These are phyloP conservation scores for Diplodia sapinea DNA, from an alignment of 2,329 filamentous ascomycete genomes.

Conservation along the genomic window DNA sequence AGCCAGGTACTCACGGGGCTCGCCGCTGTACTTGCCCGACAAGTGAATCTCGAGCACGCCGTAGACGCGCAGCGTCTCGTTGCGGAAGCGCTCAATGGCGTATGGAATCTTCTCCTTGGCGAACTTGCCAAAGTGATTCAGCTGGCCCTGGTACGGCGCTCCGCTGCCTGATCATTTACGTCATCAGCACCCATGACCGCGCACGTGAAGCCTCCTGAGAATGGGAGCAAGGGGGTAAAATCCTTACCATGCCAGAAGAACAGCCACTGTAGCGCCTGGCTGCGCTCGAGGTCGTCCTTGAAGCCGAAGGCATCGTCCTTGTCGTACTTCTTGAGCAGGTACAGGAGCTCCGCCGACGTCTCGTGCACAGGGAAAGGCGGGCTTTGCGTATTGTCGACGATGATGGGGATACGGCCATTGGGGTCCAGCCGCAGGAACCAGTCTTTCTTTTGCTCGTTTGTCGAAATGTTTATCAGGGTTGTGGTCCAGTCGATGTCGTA, in stretches of 20 bases:
- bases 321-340: slow-evolving; percentile 58
- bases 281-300: slow-evolving; percentile 58
- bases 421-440: slow-evolving; percentile 57
- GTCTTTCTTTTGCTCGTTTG: slow-evolving; percentile 63
- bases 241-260: slow-evolving; percentile 60
- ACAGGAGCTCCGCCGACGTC: slow-evolving; percentile 60
- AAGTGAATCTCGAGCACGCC: slow-evolving; percentile 63
- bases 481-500: slow-evolving; percentile 48
- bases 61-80: slow-evolving; percentile 59
- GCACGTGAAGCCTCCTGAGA: background rate
- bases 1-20: slow-evolving; percentile 59
- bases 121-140: slow-evolving; percentile 56
- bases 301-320: slow-evolving; percentile 59
- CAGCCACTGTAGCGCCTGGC: slow-evolving; percentile 58
- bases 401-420: slow-evolving; percentile 28
- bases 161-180: slow-evolving; percentile 36
- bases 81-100: slow-evolving; percentile 52
- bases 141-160: slow-evolving; percentile 51
- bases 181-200: background rate
- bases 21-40: slow-evolving; percentile 58
- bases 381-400: slow-evolving; percentile 28
- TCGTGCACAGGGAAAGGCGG: slow-evolving; percentile 57
- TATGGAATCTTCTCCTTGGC: slow-evolving; percentile 34
- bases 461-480: slow-evolving; percentile 50
- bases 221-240: slow-evolving; percentile 14